Evolutionary conservation across 768 basidiomycete species (phyloP).

Genomic region (Leccinum subgranulosum): DNA sequence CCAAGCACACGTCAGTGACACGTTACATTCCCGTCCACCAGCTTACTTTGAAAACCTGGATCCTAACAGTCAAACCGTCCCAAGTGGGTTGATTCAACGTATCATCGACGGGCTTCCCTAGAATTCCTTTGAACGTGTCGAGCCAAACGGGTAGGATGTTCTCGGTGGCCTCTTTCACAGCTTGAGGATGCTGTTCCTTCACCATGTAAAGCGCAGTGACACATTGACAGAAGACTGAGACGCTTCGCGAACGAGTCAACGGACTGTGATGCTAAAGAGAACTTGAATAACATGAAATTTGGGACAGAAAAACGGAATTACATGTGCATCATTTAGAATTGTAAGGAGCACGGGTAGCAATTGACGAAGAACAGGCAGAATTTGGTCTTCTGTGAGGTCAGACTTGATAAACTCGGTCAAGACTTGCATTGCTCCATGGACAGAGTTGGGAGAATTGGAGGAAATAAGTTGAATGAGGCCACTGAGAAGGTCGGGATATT

Average conservation of each 20-base stretch:
- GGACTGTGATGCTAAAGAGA: constrained; percentile 59
- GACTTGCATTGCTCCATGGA: constrained; percentile 96
- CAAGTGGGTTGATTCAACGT: constrained; percentile 58
- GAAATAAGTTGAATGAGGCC: constrained; percentile 75
- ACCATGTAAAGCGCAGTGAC: constrained; percentile 91
- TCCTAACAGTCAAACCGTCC: constrained; percentile 77
- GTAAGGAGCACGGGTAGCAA: constrained; percentile 81
- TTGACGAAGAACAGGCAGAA: constrained; percentile 85
- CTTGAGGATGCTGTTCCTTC: constrained; percentile 85
- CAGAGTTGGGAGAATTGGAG: constrained; percentile 65
- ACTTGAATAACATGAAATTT: constrained; percentile 1
- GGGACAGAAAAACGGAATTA: constrained; percentile 27
- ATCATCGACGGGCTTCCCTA: constrained; percentile 63
- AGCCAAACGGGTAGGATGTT: constrained; percentile 88
- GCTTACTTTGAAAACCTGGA: constrained; percentile 81
- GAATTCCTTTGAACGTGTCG: constrained; percentile 79
- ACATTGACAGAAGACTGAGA: constrained; percentile 90
- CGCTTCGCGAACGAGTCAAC: constrained; percentile 78
- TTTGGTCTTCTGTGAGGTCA: constrained; percentile 92
- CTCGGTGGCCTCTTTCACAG: constrained; percentile 78
- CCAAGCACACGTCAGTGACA: constrained; percentile 1
- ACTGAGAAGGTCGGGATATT: constrained; percentile 85
- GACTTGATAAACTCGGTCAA: constrained; percentile 92
- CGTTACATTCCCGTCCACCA: too few species aligned
- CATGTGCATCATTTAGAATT: constrained; percentile 76